These are phyloP conservation scores for Daucus carota DNA, from an alignment of 129 eudicot species.

Conservation along the genomic window DNA sequence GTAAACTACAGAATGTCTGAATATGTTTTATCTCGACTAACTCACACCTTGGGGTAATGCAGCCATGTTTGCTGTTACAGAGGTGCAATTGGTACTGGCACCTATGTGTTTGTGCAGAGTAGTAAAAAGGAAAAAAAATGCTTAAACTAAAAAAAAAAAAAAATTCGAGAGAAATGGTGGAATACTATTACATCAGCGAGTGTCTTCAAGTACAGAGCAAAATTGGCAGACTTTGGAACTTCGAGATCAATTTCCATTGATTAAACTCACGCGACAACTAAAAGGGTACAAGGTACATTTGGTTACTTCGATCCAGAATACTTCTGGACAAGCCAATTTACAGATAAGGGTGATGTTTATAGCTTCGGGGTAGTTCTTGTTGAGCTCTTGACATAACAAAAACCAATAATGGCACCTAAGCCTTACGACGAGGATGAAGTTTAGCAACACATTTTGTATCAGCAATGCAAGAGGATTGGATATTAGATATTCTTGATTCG, in stretches of 20 bases:
- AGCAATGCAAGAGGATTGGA: not conserved
- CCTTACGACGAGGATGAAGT: not conserved
- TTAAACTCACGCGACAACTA: not conserved
- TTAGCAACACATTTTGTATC: not conserved
- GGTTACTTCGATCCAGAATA: too few species aligned
- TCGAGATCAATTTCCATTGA: not conserved
- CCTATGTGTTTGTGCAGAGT: not conserved
- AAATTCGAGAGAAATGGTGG: conserved; percentile 3
- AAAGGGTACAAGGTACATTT: too few species aligned
- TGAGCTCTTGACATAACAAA: conserved; percentile 1
- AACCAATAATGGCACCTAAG: not conserved
- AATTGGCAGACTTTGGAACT: not conserved
- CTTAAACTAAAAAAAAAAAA: not conserved
- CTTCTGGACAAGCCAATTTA: too few species aligned
- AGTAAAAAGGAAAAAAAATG: not conserved
- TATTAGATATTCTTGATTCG: not conserved
- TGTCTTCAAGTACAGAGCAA: conserved; percentile 2
- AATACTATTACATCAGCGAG: not conserved
- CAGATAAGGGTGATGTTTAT: too few species aligned
- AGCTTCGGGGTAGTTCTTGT: too few species aligned
- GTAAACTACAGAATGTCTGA: not conserved
- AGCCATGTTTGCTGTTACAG: not conserved
- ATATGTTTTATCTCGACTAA: not conserved
- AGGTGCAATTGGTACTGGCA: not conserved
- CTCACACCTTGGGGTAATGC: not conserved